These are phyloP conservation scores for Taphrina deformans DNA, from an alignment of 1,139 yeast genomes.

Conservation along the genomic window DNA sequence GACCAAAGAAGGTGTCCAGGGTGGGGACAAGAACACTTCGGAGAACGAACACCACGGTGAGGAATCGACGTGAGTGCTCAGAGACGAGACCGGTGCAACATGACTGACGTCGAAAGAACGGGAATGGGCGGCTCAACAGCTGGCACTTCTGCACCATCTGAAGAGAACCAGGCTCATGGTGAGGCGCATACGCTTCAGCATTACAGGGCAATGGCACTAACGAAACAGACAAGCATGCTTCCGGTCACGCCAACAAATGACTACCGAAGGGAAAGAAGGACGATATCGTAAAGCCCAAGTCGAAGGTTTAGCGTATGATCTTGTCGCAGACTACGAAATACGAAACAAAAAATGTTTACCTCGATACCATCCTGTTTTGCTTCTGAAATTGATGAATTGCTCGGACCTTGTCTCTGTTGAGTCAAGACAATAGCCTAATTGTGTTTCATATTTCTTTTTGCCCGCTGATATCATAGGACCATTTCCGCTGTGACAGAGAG, in stretches of 20 bases:
- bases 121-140: slow-evolving; percentile 26
- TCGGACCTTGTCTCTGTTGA: background rate
- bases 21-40: background rate
- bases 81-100: background rate
- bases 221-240: slow-evolving; percentile 12
- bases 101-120: background rate
- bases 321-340: background rate
- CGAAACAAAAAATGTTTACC: background rate
- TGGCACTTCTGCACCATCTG: slow-evolving; percentile 9
- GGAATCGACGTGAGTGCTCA: slow-evolving; percentile 1
- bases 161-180: slow-evolving; percentile 19
- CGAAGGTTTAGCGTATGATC: background rate
- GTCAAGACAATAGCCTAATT: too few relatives aligned
- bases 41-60: slow-evolving; percentile 24
- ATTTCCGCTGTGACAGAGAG: background rate
- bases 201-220: background rate
- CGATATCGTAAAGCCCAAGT: background rate
- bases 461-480: background rate
- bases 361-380: background rate
- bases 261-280: background rate
- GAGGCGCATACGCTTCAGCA: background rate
- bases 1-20: slow-evolving; percentile 15
- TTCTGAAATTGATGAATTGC: background rate
- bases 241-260: slow-evolving; percentile 17
- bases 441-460: background rate